Percentiles rank a stretch among this genome's conserved stretches.
phyloP scores from a whole-genome alignment of 1,284 basidiomycete species.

The Blastosporella zonata region DNA sequence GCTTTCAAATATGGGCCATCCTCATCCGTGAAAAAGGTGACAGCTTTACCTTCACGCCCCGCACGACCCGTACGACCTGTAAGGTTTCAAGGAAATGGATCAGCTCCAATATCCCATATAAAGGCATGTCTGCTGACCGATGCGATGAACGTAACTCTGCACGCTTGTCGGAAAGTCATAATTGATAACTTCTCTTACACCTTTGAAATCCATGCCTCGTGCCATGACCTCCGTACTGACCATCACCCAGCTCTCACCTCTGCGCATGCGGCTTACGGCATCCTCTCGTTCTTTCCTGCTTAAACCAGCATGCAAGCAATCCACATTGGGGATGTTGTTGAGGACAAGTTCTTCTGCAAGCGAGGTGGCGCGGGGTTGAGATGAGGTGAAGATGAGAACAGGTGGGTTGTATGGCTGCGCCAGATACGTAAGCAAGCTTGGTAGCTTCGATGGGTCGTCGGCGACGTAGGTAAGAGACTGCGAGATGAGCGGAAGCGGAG shows the following conservation, averaged over 20 bases:
- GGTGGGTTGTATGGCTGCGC: slow-evolving; percentile 88
- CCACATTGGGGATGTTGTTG: slow-evolving; percentile 84
- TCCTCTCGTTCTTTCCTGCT: slow-evolving; percentile 86
- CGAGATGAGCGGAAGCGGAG: slow-evolving; percentile 74
- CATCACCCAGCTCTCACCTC: slow-evolving; percentile 89
- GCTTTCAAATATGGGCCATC: slow-evolving; percentile 91
- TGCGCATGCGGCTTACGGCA: slow-evolving; percentile 80
- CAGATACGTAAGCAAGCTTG: slow-evolving; percentile 79
- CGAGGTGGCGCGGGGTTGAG: slow-evolving; percentile 88
- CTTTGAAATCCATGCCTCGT: slow-evolving; percentile 97
- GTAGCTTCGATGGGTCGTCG: slow-evolving; percentile 90
- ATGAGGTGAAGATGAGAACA: slow-evolving; percentile 90
- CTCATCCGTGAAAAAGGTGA: slow-evolving; percentile 95
- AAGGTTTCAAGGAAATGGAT: neutral
- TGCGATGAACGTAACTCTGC: slow-evolving; percentile 94
- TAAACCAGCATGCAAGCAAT: slow-evolving; percentile 89
- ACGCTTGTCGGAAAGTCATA: slow-evolving; percentile 95
- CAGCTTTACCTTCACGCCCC: slow-evolving; percentile 85
- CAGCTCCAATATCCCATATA: neutral
- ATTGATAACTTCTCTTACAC: slow-evolving; percentile 92
- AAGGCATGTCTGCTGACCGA: slow-evolving; percentile 51
- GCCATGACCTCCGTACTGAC: slow-evolving; percentile 95
- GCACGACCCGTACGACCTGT: slow-evolving; percentile 90
- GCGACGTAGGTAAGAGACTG: slow-evolving; percentile 91
- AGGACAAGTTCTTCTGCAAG: slow-evolving; percentile 84